Conservation (phyloP, 305 asterid species). For the Fraxinus sp. region DNA sequence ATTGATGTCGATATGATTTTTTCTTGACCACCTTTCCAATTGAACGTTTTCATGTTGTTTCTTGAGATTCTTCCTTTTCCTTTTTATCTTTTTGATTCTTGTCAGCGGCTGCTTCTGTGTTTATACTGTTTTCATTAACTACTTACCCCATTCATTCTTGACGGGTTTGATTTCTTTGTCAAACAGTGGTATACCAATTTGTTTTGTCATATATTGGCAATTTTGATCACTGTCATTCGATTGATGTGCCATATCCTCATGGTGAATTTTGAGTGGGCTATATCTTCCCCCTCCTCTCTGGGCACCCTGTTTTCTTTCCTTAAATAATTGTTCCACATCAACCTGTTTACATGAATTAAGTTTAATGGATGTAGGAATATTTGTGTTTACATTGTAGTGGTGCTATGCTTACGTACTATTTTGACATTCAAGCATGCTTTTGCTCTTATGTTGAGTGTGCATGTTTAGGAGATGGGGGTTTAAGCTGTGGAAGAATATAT, state of each 20-base stretch:
- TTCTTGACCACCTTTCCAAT: conserved; percentile 9
- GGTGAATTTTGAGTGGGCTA: background rate
- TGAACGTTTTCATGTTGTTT: conserved; percentile 4
- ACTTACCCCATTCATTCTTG: background rate
- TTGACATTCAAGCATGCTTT: background rate
- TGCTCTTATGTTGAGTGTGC: background rate
- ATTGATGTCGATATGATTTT: conserved; percentile 14
- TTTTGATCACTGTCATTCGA: conserved; percentile 1
- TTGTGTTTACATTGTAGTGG: background rate
- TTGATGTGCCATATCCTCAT: background rate
- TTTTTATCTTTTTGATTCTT: background rate
- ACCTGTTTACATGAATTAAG: background rate
- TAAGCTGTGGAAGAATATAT: conserved; percentile 6
- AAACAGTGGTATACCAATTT: background rate
- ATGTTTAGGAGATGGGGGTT: background rate
- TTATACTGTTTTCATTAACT: background rate
- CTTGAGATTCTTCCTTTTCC: background rate
- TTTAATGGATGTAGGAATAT: background rate
- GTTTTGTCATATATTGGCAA: background rate
- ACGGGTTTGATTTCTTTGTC: background rate
- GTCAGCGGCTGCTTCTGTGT: background rate
- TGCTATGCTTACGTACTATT: background rate
- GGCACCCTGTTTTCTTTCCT: background rate
- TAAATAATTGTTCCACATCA: background rate
- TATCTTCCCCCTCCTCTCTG: background rate